phyloP scores from a whole-genome alignment of 2,329 filamentous ascomycete species.

The Fusarium burgessii region DNA sequence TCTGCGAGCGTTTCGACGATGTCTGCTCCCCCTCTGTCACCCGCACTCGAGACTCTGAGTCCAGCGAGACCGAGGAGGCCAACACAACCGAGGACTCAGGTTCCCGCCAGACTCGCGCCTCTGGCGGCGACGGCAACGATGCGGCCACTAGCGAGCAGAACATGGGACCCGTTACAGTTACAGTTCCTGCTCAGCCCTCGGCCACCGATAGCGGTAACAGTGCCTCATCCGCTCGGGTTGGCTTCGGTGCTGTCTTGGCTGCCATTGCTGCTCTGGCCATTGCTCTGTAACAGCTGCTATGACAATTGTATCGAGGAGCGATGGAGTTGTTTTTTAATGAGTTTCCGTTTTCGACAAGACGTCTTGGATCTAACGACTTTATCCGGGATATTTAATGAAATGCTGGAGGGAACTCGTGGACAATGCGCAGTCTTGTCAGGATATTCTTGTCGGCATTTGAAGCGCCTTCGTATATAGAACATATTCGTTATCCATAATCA shows the following conservation, averaged over 20 bases:
- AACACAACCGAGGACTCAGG: conserved; percentile 17
- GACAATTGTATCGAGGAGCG: background rate
- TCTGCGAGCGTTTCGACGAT: conserved; percentile 49
- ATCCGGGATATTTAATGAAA: conserved; percentile 41
- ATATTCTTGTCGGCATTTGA: conserved; percentile 26
- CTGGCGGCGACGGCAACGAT: background rate
- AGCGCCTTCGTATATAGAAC: conserved; percentile 40
- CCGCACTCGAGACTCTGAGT: conserved; percentile 21
- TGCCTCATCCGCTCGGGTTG: conserved; percentile 35
- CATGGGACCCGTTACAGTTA: conserved; percentile 36
- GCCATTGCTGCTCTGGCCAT: conserved; percentile 40
- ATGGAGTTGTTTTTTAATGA: conserved; percentile 9
- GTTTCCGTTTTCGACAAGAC: conserved; percentile 12
- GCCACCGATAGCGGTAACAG: conserved; percentile 28
- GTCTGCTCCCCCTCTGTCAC: conserved; percentile 38
- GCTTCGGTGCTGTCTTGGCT: conserved; percentile 40
- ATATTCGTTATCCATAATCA: conserved; percentile 32
- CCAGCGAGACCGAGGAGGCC: conserved; percentile 3
- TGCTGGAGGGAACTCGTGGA: conserved; percentile 20
- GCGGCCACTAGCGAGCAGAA: conserved; percentile 21
- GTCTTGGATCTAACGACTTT: conserved; percentile 37
- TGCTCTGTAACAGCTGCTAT: conserved; percentile 37
- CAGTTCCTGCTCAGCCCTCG: conserved; percentile 8
- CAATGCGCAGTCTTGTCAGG: conserved; percentile 11
- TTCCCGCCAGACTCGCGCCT: conserved; percentile 11